phyloP scores from a whole-genome alignment of 2,329 filamentous ascomycete genomes.

The Cladophialophora exuberans region DNA sequence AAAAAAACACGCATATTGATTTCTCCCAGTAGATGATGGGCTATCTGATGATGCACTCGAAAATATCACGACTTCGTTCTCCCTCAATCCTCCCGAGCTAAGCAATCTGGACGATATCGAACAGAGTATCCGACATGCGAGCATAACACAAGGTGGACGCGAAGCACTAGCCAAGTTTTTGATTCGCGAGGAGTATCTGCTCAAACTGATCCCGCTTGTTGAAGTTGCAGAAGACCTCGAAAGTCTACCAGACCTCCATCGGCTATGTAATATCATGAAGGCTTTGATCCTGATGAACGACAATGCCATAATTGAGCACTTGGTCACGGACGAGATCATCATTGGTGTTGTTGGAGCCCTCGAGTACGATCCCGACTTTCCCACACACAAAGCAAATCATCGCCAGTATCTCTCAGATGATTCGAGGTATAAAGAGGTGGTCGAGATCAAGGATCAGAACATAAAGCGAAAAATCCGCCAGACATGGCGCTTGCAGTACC shows the following conservation, averaged over 20 bases:
- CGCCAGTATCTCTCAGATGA: conserved; percentile 88
- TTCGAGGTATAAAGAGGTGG: conserved; percentile 93
- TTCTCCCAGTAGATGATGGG: conserved; percentile 70
- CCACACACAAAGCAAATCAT: conserved; percentile 95
- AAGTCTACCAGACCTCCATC: conserved; percentile 81
- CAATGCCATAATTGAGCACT: conserved; percentile 88
- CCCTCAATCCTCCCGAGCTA: conserved; percentile 78
- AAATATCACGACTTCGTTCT: conserved; percentile 65
- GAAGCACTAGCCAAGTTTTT: conserved; percentile 88
- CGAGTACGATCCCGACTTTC: conserved; percentile 98
- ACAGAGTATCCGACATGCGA: conserved; percentile 77
- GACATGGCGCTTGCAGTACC: conserved; percentile 92
- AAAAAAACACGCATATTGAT: conserved; percentile 4
- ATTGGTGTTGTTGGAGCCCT: conserved; percentile 91
- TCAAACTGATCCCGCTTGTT: conserved; percentile 82
- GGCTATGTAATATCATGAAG: conserved; percentile 98
- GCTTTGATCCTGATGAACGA: conserved; percentile 93
- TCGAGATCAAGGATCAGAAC: conserved; percentile 79
- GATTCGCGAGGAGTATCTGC: conserved; percentile 81
- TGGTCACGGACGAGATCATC: conserved; percentile 86
- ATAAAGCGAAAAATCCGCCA: conserved; percentile 92
- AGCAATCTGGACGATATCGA: conserved; percentile 84
- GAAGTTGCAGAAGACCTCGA: conserved; percentile 90
- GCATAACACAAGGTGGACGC: conserved; percentile 72
- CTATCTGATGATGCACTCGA: conserved; percentile 89